Conservation (phyloP, 495 filamentous ascomycete species). For the Oleoguttula mirabilis region DNA sequence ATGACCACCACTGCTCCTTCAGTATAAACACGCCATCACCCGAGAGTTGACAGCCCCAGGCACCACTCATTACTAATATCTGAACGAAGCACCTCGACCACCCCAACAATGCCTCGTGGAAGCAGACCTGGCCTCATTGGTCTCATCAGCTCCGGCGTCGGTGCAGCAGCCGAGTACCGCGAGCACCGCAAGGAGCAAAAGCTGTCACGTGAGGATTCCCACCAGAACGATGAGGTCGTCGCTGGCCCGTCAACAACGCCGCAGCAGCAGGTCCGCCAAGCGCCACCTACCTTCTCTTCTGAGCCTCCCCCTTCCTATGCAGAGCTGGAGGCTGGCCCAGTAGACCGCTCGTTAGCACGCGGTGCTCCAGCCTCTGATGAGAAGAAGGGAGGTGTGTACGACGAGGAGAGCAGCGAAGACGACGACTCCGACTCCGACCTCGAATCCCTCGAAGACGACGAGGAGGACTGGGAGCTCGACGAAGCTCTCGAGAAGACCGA, state of each 20-base stretch:
- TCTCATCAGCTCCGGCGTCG: slow-evolving; percentile 35
- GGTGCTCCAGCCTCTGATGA: slow-evolving; percentile 15
- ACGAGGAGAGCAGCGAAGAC: slow-evolving; percentile 6
- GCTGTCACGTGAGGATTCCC: slow-evolving; percentile 17
- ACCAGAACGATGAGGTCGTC: slow-evolving; percentile 1
- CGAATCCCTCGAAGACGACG: slow-evolving; percentile 28
- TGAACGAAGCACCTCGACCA: too few relatives aligned
- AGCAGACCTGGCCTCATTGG: slow-evolving; percentile 21
- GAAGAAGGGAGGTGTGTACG: slow-evolving; percentile 9
- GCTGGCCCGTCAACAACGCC: slow-evolving; percentile 3
- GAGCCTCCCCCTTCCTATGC: slow-evolving; percentile 22
- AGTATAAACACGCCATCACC: too few relatives aligned
- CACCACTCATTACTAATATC: too few relatives aligned
- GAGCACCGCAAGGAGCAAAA: slow-evolving; percentile 32
- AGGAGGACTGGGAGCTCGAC: slow-evolving; percentile 41
- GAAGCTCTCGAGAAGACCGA: slow-evolving; percentile 31
- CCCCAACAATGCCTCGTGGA: too few relatives aligned
- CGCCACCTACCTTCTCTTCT: neutral
- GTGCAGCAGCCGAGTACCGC: slow-evolving; percentile 37
- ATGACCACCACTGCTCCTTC: too few relatives aligned
- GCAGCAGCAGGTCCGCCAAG: neutral
- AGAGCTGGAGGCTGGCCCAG: slow-evolving; percentile 3
- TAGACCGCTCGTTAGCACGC: slow-evolving; percentile 8
- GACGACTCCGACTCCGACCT: slow-evolving; percentile 4
- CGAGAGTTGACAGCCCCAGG: too few relatives aligned